phyloP scores from a whole-genome alignment of 352 stramenopile genomes.

The Globisporangium takayamanum region DNA sequence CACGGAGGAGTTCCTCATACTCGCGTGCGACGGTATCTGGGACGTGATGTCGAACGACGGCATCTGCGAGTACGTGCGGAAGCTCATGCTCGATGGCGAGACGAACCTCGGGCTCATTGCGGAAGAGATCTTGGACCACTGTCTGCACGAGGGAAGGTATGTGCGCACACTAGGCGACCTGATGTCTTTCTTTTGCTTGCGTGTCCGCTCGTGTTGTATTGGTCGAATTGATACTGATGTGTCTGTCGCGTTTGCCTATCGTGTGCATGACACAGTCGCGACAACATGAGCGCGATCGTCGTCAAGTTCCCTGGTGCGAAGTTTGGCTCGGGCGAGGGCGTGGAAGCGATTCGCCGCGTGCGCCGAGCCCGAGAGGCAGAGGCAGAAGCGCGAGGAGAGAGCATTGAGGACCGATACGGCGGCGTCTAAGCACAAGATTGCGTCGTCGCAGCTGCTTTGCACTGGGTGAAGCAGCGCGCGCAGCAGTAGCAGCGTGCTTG shows the following conservation, averaged over 20 bases:
- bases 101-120: constrained; percentile 62
- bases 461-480: too few species aligned
- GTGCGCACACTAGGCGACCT: neutral
- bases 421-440: constrained; percentile 3
- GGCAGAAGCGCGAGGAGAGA: constrained; percentile 27
- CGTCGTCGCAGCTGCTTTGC: neutral
- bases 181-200: neutral
- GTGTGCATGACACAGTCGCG: constrained; percentile 28
- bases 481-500: neutral
- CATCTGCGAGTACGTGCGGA: constrained; percentile 76
- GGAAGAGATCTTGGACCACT: constrained; percentile 77
- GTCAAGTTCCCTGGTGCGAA: constrained; percentile 71
- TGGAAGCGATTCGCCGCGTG: constrained; percentile 50
- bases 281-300: constrained; percentile 84
- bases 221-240: constrained; percentile 3
- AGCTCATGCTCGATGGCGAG: constrained; percentile 67
- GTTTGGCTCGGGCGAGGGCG: constrained; percentile 53
- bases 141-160: constrained; percentile 64
- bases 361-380: constrained; percentile 40
- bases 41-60: constrained; percentile 92
- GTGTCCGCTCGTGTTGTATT: neutral
- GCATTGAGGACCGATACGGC: constrained; percentile 6
- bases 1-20: constrained; percentile 87
- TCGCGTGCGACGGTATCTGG: constrained; percentile 93
- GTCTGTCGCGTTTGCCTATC: constrained; percentile 1